Percentiles rank a stretch among this genome's conserved stretches.
These are phyloP conservation scores for Dicorynia guianensis DNA, from an alignment of 306 rosid genomes.

Conservation along the genomic window DNA sequence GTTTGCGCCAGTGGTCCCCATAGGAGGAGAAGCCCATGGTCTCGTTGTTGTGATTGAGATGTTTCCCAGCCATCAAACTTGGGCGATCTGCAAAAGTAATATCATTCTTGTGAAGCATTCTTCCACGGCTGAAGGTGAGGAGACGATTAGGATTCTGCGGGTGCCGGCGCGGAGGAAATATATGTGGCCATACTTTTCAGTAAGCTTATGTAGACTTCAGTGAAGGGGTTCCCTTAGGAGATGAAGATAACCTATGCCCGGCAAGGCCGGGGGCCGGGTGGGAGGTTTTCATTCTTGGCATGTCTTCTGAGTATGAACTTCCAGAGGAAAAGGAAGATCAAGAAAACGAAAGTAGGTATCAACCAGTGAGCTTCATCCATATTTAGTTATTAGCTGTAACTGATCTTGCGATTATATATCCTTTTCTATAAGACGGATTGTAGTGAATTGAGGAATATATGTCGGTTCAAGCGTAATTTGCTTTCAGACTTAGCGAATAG, in stretches of 20 bases:
- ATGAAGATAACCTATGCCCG: constrained; percentile 49
- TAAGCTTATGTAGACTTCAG: constrained; percentile 15
- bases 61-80: constrained; percentile 18
- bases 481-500: too few relatives aligned
- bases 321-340: too few relatives aligned
- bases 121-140: constrained; percentile 30
- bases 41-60: constrained; percentile 35
- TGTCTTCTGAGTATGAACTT: not conserved
- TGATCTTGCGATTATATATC: too few relatives aligned
- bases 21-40: constrained; percentile 19
- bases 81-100: constrained; percentile 46
- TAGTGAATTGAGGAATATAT: too few relatives aligned
- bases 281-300: constrained; percentile 14
- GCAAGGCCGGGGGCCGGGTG: constrained; percentile 43
- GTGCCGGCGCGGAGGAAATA: constrained; percentile 32
- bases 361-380: too few relatives aligned
- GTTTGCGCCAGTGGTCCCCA: constrained; percentile 45
- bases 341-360: too few relatives aligned
- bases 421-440: too few relatives aligned
- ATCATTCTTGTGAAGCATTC: constrained; percentile 50
- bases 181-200: not conserved
- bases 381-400: too few relatives aligned
- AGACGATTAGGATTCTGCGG: constrained; percentile 28
- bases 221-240: constrained; percentile 38
- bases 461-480: too few relatives aligned